These are phyloP conservation scores for Phytophthora quininea DNA, from an alignment of 352 stramenopile genomes.

Conservation along the genomic window DNA sequence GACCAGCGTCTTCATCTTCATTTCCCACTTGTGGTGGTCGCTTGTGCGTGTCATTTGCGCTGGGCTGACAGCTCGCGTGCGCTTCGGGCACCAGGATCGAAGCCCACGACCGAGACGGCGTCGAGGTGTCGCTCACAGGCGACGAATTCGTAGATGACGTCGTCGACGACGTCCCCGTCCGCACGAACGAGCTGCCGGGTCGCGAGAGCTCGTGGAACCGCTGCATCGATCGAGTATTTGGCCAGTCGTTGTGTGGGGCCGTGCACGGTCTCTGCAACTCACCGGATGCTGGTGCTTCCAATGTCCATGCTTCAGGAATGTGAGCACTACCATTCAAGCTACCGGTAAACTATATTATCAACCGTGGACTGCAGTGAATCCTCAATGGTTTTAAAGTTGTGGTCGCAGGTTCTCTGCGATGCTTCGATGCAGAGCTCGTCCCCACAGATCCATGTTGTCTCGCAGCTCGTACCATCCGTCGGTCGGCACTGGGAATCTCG, in stretches of 20 bases:
- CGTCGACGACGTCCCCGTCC: constrained; percentile 5
- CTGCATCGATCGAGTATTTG: not conserved
- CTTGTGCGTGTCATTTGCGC: not conserved
- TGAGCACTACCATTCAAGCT: not conserved
- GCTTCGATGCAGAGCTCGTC: constrained; percentile 27
- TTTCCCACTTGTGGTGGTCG: not conserved
- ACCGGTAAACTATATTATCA: too few relatives aligned
- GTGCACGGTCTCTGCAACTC: not conserved
- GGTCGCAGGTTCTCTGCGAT: constrained; percentile 27
- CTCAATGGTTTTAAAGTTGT: not conserved
- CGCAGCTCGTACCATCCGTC: constrained; percentile 37
- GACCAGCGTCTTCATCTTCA: not conserved
- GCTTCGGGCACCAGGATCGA: constrained; percentile 11
- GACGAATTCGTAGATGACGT: constrained; percentile 22
- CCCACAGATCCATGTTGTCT: constrained; percentile 42
- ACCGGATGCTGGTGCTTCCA: not conserved
- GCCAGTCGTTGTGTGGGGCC: not conserved
- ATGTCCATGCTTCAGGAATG: not conserved
- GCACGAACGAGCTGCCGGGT: not conserved
- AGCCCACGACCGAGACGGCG: constrained; percentile 9
- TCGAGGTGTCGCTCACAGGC: constrained; percentile 6
- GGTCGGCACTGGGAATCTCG: constrained; percentile 28
- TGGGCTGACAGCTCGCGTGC: not conserved
- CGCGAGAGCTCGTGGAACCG: not conserved
- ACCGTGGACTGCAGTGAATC: too few relatives aligned